A percentile compares a stretch with the other conserved stretches of the same genome.
Conservation (phyloP, 306 rosid species). For the Albizia julibrissin region DNA sequence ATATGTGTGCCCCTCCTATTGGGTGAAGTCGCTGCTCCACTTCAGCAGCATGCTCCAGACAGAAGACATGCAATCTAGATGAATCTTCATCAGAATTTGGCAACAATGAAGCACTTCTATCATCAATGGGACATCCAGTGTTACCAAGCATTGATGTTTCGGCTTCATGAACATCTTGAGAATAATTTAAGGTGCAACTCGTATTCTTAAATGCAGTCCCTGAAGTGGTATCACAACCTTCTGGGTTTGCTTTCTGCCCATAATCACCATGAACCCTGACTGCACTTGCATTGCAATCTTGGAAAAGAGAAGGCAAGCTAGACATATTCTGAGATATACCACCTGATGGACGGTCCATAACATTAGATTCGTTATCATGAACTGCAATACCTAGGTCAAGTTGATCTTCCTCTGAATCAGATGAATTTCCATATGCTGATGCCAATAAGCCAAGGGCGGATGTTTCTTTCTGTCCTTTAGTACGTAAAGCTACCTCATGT, state of each 20-base stretch:
- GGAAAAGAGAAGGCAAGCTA: slow-evolving; percentile 45
- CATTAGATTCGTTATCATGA: slow-evolving; percentile 43
- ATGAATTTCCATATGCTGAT: slow-evolving; percentile 80
- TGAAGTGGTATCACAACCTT: slow-evolving; percentile 49
- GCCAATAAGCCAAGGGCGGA: slow-evolving; percentile 93
- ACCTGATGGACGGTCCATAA: slow-evolving; percentile 49
- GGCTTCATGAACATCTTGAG: slow-evolving; percentile 50
- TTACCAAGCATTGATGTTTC: slow-evolving; percentile 53
- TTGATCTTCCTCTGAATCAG: slow-evolving; percentile 87
- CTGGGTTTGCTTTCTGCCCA: slow-evolving; percentile 26
- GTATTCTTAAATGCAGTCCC: slow-evolving; percentile 45
- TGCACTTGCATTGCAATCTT: slow-evolving; percentile 38
- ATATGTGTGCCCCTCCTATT: slow-evolving; percentile 83
- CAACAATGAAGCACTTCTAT: slow-evolving; percentile 43
- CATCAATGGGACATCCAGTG: slow-evolving; percentile 39
- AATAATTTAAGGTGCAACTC: slow-evolving; percentile 32
- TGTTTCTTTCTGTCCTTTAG: slow-evolving; percentile 48
- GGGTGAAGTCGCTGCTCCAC: slow-evolving; percentile 87
- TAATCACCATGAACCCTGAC: slow-evolving; percentile 21
- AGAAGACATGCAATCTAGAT: slow-evolving; percentile 92
- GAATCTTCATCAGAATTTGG: slow-evolving; percentile 75
- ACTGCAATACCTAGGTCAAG: slow-evolving; percentile 47
- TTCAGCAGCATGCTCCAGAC: slow-evolving; percentile 94
- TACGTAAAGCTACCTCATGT: slow-evolving; percentile 41
- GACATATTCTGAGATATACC: slow-evolving; percentile 39